These are phyloP conservation scores for Vanrija sp. DNA, from an alignment of 1,284 basidiomycete species.

Conservation along the genomic window DNA sequence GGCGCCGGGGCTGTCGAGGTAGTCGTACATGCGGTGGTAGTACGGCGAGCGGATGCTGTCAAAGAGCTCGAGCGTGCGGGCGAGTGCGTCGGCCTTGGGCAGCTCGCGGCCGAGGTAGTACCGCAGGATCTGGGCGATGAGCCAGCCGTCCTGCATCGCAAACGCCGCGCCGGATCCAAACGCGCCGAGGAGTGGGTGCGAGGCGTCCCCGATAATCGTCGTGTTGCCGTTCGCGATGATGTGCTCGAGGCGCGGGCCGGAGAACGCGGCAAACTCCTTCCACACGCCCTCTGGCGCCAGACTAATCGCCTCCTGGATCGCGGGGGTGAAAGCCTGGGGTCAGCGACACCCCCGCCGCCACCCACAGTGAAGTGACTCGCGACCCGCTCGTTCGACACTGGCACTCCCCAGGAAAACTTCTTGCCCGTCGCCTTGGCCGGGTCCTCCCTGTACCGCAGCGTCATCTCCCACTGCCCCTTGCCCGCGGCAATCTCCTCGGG, in stretches of 20 bases:
- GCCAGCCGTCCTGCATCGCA: slow-evolving; percentile 16
- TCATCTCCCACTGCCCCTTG: slow-evolving; percentile 15
- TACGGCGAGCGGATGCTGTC: slow-evolving; percentile 11
- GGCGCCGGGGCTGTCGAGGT: background rate
- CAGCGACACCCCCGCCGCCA: background rate
- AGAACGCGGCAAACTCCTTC: slow-evolving; percentile 15
- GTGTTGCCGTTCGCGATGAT: background rate
- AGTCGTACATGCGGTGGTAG: slow-evolving; percentile 13
- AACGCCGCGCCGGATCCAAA: slow-evolving; percentile 18
- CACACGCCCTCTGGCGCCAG: slow-evolving; percentile 6
- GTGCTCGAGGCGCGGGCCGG: slow-evolving; percentile 8
- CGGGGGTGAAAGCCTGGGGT: background rate
- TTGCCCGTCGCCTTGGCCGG: background rate
- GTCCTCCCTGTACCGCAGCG: slow-evolving; percentile 3
- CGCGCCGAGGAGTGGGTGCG: slow-evolving; percentile 14
- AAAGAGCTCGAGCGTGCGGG: background rate
- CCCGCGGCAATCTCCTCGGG: slow-evolving; percentile 2
- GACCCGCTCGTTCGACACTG: slow-evolving; percentile 10
- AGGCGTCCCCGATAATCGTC: slow-evolving; percentile 12
- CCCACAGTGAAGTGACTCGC: slow-evolving; percentile 9
- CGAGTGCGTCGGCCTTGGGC: background rate
- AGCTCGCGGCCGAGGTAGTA: background rate
- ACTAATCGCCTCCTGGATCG: slow-evolving; percentile 5
- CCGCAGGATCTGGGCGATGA: slow-evolving; percentile 4
- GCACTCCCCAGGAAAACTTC: slow-evolving; percentile 16